Percentiles rank a stretch among this genome's conserved stretches.
Conservation (phyloP, 2,329 filamentous ascomycete genomes). For the Arthrobotrys iridis region DNA sequence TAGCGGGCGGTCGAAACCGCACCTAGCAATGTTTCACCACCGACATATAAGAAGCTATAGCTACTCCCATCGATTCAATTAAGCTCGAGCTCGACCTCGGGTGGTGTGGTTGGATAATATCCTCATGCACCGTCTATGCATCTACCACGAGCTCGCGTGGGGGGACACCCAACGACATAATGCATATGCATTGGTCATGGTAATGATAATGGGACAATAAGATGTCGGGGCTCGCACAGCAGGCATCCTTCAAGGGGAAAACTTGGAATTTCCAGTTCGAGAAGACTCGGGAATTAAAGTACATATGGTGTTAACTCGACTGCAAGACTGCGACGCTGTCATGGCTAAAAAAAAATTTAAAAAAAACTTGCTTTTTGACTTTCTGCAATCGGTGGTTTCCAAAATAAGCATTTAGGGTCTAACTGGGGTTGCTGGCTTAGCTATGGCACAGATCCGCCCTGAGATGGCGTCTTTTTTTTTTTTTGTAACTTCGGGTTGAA, state of each 20-base stretch:
- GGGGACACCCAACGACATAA: slow-evolving; percentile 1
- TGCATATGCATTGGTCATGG: slow-evolving; percentile 46
- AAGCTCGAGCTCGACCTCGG: slow-evolving; percentile 22
- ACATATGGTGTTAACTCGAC: neutral
- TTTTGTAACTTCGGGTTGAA: neutral
- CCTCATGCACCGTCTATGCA: neutral
- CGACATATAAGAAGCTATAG: neutral
- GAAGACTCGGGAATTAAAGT: neutral
- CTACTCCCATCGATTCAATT: neutral
- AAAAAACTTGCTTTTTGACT: neutral
- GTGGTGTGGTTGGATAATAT: slow-evolving; percentile 27
- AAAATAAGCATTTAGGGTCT: slow-evolving; percentile 15
- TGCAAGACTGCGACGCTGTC: neutral
- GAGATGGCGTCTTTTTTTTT: neutral
- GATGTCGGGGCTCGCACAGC: slow-evolving; percentile 4
- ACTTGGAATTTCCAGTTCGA: slow-evolving; percentile 38
- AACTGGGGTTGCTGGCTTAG: neutral
- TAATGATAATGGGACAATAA: slow-evolving; percentile 28
- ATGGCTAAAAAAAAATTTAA: too few species aligned
- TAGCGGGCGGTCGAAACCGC: slow-evolving; percentile 39
- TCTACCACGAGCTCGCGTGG: slow-evolving; percentile 26
- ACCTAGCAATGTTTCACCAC: slow-evolving; percentile 37
- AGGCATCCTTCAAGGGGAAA: neutral
- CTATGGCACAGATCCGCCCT: neutral
- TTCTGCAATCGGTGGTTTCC: neutral